A percentile compares a stretch with the other conserved stretches of the same genome.
These are phyloP conservation scores for Cyberlindnera lachancei DNA, from an alignment of 805 yeast genomes.

Conservation along the genomic window DNA sequence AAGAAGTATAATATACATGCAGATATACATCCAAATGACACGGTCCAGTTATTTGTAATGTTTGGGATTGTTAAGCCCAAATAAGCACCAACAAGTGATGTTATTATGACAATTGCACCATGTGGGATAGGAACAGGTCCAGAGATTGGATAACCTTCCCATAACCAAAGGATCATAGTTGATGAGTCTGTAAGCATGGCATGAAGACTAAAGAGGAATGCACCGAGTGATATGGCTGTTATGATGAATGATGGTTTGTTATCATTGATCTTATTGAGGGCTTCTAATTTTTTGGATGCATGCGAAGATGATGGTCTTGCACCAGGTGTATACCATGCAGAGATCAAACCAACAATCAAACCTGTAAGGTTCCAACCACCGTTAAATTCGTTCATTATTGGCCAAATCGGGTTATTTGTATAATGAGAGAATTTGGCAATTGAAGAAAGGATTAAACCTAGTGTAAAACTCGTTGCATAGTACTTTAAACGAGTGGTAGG, in stretches of 20 bases:
- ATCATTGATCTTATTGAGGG: no score
- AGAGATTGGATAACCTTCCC: constrained; percentile 84
- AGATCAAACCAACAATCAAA: constrained; percentile 50
- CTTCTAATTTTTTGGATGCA: not conserved
- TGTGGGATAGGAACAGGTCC: constrained; percentile 88
- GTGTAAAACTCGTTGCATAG: constrained; percentile 44
- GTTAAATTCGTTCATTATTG: constrained; percentile 75
- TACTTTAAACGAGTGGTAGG: constrained; percentile 17
- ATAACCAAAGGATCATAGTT: constrained; percentile 85
- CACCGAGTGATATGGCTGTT: constrained; percentile 68
- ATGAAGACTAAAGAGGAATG: constrained; percentile 61
- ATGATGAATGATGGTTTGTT: constrained; percentile 33
- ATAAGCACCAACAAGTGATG: constrained; percentile 51
- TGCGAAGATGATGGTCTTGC: constrained; percentile 1
- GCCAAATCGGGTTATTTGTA: constrained; percentile 95
- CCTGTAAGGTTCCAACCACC: constrained; percentile 84
- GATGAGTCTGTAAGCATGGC: constrained; percentile 80
- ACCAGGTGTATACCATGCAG: constrained; percentile 56
- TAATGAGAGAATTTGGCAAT: constrained; percentile 67
- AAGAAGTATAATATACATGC: constrained; percentile 36
- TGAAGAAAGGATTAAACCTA: constrained; percentile 71
- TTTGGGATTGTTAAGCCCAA: constrained; percentile 28
- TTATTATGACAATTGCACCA: constrained; percentile 53
- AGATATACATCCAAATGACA: constrained; percentile 40
- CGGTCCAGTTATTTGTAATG: constrained; percentile 23